phyloP scores from a whole-genome alignment of 2,329 filamentous ascomycete genomes.

The Sporothrix brunneoviolacea region DNA sequence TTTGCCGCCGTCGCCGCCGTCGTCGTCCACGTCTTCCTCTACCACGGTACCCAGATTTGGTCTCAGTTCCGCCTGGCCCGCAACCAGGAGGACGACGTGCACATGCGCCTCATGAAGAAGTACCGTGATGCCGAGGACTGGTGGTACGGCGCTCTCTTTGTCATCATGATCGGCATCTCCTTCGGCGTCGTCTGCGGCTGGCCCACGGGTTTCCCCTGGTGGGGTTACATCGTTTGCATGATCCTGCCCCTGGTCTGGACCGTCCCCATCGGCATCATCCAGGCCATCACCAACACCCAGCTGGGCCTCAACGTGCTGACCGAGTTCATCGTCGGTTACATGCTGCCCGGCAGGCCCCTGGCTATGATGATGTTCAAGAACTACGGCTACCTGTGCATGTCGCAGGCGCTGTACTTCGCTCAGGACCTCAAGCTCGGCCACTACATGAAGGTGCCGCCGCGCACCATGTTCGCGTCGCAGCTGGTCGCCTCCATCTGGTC shows the following conservation, averaged over 20 bases:
- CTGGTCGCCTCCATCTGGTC: conserved; percentile 55
- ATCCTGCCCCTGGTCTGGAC: conserved; percentile 52
- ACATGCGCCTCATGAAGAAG: conserved; percentile 57
- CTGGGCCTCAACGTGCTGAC: conserved; percentile 67
- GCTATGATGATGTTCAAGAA: conserved; percentile 69
- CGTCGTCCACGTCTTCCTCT: conserved; percentile 48
- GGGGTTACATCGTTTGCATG: conserved; percentile 52
- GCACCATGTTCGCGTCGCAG: conserved; percentile 55
- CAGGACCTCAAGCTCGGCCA: conserved; percentile 64
- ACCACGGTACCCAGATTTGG: conserved; percentile 50
- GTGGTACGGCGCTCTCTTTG: conserved; percentile 50
- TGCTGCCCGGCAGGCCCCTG: conserved; percentile 64
- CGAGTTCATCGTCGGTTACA: conserved; percentile 69
- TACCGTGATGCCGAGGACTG: conserved; percentile 53
- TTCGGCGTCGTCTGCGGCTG: conserved; percentile 48
- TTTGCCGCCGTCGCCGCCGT: conserved; percentile 56
- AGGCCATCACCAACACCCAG: conserved; percentile 63
- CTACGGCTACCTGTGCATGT: conserved; percentile 58
- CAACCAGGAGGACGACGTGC: conserved; percentile 50
- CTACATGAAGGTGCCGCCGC: conserved; percentile 65
- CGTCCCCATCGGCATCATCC: conserved; percentile 57
- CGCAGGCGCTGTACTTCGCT: conserved; percentile 57
- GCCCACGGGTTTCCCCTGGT: conserved; percentile 51
- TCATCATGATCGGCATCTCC: conserved; percentile 47
- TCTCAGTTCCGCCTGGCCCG: conserved; percentile 48